Percentiles rank a stretch among this genome's conserved stretches.
Conservation (phyloP, 305 asterid species). For the Fraxinus sp. region DNA sequence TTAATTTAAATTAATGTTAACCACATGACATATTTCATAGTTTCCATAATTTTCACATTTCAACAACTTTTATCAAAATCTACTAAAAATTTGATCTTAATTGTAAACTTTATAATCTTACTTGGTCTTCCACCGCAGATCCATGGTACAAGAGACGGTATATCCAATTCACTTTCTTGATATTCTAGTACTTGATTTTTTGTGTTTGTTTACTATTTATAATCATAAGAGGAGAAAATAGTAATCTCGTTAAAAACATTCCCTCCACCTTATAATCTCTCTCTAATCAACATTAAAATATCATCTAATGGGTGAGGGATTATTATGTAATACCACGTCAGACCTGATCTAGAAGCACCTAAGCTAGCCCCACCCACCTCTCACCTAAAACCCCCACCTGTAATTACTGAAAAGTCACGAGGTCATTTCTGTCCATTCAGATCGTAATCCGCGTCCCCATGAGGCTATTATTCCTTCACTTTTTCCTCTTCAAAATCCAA, state of each 20-base stretch:
- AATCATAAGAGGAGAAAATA: neutral
- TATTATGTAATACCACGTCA: conserved; percentile 48
- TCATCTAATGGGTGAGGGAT: conserved; percentile 18
- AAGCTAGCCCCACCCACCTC: neutral
- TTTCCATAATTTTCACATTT: too few species aligned
- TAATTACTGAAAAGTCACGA: conserved; percentile 26
- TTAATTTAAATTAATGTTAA: too few species aligned
- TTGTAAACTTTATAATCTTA: too few species aligned
- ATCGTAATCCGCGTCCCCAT: conserved; percentile 50
- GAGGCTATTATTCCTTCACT: conserved; percentile 63
- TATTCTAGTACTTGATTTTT: neutral
- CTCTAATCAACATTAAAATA: conserved; percentile 11
- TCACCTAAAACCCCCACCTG: conserved; percentile 26
- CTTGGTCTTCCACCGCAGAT: too few species aligned
- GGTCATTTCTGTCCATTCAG: conserved; percentile 43
- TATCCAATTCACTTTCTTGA: too few species aligned
- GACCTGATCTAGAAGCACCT: conserved; percentile 33
- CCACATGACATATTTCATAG: too few species aligned
- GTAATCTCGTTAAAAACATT: neutral
- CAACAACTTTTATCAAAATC: too few species aligned
- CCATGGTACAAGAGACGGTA: too few species aligned
- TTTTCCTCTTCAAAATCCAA: conserved; percentile 35
- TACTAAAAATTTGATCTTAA: too few species aligned
- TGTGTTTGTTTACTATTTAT: neutral
- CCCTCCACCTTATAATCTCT: neutral